These are phyloP conservation scores for Phaeosphaeria sp. DNA, from an alignment of 2,329 filamentous ascomycete genomes.

Conservation along the genomic window DNA sequence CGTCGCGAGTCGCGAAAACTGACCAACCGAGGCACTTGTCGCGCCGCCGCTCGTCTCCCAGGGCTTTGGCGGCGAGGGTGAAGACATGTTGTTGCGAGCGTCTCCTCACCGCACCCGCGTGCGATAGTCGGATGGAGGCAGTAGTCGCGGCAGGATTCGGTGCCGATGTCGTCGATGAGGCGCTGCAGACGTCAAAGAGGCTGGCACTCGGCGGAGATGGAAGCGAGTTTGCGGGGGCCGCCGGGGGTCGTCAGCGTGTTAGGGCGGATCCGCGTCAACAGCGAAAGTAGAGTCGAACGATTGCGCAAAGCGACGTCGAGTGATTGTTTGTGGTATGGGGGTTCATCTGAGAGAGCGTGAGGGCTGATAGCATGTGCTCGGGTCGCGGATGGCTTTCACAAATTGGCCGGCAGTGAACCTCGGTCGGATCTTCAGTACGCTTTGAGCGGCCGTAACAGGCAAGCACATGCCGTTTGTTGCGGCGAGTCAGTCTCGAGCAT, in stretches of 20 bases:
- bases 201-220: conserved; percentile 18
- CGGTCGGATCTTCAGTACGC: conserved; percentile 25
- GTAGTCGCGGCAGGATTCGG: conserved; percentile 7
- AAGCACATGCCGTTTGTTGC: conserved; percentile 25
- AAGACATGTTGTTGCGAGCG: conserved; percentile 56
- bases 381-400: conserved; percentile 28
- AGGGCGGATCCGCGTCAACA: conserved; percentile 20
- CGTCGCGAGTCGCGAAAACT: conserved; percentile 24
- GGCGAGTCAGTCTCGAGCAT: conserved; percentile 19
- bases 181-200: conserved; percentile 21
- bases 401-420: conserved; percentile 27
- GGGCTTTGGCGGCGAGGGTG: conserved; percentile 88
- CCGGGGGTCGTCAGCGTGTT: conserved; percentile 15
- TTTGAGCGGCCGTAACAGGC: conserved; percentile 15
- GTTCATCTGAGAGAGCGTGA: neutral
- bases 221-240: conserved; percentile 33
- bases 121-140: conserved; percentile 12
- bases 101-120: conserved; percentile 33
- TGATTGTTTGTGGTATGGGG: conserved; percentile 3
- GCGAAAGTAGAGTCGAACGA: neutral
- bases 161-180: conserved; percentile 15
- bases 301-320: neutral
- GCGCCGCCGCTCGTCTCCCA: conserved; percentile 84
- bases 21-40: conserved; percentile 49
- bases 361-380: conserved; percentile 10